phyloP scores from a whole-genome alignment of 768 basidiomycete species.

The Leccinum longicurvipes region DNA sequence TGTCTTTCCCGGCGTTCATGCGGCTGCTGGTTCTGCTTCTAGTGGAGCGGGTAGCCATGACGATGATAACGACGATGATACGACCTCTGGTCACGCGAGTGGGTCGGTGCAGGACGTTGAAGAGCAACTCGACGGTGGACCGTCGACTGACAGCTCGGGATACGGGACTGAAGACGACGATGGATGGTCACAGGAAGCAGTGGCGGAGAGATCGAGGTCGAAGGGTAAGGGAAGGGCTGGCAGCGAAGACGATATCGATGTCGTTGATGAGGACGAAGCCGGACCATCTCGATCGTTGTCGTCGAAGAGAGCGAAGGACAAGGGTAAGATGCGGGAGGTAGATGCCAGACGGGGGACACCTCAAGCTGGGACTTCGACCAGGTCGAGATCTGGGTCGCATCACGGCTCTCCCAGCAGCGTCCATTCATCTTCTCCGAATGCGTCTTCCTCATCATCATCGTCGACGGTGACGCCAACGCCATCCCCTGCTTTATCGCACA shows the following conservation, averaged over 20 bases:
- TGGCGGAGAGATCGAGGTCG: conserved; percentile 14
- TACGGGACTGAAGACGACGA: conserved; percentile 21
- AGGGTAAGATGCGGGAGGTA: conserved; percentile 22
- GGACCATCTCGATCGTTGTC: background rate
- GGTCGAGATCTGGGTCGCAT: conserved; percentile 8
- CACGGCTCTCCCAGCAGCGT: conserved; percentile 11
- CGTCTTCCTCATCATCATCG: background rate
- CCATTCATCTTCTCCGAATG: background rate
- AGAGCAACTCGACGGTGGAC: background rate
- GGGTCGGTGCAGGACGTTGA: background rate
- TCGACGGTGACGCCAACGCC: conserved; percentile 12
- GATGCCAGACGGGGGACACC: conserved; percentile 10
- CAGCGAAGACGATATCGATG: conserved; percentile 6
- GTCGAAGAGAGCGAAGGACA: conserved; percentile 11
- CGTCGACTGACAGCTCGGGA: conserved; percentile 6
- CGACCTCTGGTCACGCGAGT: background rate
- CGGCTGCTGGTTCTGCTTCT: background rate
- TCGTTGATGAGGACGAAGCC: conserved; percentile 8
- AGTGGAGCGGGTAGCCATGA: background rate
- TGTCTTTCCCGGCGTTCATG: conserved; percentile 39
- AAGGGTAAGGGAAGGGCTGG: conserved; percentile 28
- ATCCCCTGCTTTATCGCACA: background rate
- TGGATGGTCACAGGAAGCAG: conserved; percentile 18
- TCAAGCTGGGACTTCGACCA: conserved; percentile 7
- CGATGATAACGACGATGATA: conserved; percentile 1